phyloP scores from a whole-genome alignment of 2,329 filamentous ascomycete species.

The Cladosporium austrohemisphaericum region DNA sequence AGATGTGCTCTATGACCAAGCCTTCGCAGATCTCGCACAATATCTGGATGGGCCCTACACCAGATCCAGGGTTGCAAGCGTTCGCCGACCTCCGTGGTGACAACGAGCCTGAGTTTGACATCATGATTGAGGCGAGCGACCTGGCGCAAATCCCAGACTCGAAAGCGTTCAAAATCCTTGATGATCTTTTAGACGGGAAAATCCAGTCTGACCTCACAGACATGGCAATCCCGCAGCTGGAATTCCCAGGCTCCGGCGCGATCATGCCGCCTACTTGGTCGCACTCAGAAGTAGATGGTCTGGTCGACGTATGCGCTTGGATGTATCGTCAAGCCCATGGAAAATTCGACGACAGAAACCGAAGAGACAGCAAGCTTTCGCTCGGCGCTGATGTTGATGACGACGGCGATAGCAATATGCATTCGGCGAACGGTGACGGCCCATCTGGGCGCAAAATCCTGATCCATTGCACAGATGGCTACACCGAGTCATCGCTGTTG shows the following conservation, averaged over 20 bases:
- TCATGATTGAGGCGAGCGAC: slow-evolving; percentile 87
- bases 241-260: slow-evolving; percentile 93
- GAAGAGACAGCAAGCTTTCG: slow-evolving; percentile 43
- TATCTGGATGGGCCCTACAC: slow-evolving; percentile 85
- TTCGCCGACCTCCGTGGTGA: slow-evolving; percentile 36
- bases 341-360: slow-evolving; percentile 23
- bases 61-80: slow-evolving; percentile 51
- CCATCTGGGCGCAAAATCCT: slow-evolving; percentile 64
- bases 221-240: slow-evolving; percentile 55
- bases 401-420: slow-evolving; percentile 57
- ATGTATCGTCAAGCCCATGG: slow-evolving; percentile 74
- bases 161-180: slow-evolving; percentile 60
- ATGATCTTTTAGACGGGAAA: slow-evolving; percentile 46
- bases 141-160: slow-evolving; percentile 71
- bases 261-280: slow-evolving; percentile 82
- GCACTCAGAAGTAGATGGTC: slow-evolving; percentile 74
- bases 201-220: slow-evolving; percentile 36
- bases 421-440: slow-evolving; percentile 26
- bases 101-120: slow-evolving; percentile 56
- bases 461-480: slow-evolving; percentile 92
- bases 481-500: slow-evolving; percentile 88
- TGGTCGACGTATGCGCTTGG: slow-evolving; percentile 85
- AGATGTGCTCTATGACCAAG: slow-evolving; percentile 92
- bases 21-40: slow-evolving; percentile 85
- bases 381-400: slow-evolving; percentile 38